Evolutionary conservation across 805 yeast species (phyloP).

Genomic region (Candida ascalaphidarum): DNA sequence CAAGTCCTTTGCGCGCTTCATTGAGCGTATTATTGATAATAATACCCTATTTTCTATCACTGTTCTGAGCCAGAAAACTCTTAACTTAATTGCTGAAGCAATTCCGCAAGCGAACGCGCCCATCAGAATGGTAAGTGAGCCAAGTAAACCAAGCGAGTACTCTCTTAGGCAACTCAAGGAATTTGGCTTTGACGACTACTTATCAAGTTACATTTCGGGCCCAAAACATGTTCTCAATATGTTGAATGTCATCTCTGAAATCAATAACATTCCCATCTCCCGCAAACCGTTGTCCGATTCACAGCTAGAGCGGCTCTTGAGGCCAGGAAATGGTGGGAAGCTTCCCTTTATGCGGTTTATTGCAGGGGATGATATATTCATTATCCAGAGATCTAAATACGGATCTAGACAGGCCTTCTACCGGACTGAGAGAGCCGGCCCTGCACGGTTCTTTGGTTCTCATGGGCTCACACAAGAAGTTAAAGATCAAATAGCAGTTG

Average conservation of each 20-base stretch:
- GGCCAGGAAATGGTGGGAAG: slow-evolving; percentile 26
- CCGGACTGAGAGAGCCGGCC: slow-evolving; percentile 26
- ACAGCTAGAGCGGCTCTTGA: slow-evolving; percentile 28
- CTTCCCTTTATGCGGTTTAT: slow-evolving; percentile 49
- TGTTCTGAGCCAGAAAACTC: slow-evolving; percentile 45
- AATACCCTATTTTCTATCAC: slow-evolving; percentile 57
- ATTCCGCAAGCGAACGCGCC: slow-evolving; percentile 42
- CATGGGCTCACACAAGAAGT: slow-evolving; percentile 23
- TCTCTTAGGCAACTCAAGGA: slow-evolving; percentile 22
- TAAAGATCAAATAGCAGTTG: slow-evolving; percentile 4
- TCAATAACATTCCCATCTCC: slow-evolving; percentile 56
- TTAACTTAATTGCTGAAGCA: slow-evolving; percentile 30
- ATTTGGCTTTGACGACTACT: slow-evolving; percentile 74
- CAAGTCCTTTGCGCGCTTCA: slow-evolving; percentile 39
- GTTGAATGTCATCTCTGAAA: slow-evolving; percentile 48
- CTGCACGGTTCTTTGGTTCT: slow-evolving; percentile 21
- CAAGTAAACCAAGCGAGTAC: slow-evolving; percentile 11
- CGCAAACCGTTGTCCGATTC: slow-evolving; percentile 31
- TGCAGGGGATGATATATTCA: slow-evolving; percentile 47
- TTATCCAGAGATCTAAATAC: slow-evolving; percentile 50
- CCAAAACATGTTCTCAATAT: slow-evolving; percentile 64
- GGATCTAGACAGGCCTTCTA: slow-evolving; percentile 49
- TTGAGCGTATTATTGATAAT: slow-evolving; percentile 49
- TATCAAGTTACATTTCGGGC: slow-evolving; percentile 65
- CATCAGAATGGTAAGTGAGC: slow-evolving; percentile 37